Evolutionary conservation across 208 protist species (phyloP).

Genomic region (Leishmania tarentolae): DNA sequence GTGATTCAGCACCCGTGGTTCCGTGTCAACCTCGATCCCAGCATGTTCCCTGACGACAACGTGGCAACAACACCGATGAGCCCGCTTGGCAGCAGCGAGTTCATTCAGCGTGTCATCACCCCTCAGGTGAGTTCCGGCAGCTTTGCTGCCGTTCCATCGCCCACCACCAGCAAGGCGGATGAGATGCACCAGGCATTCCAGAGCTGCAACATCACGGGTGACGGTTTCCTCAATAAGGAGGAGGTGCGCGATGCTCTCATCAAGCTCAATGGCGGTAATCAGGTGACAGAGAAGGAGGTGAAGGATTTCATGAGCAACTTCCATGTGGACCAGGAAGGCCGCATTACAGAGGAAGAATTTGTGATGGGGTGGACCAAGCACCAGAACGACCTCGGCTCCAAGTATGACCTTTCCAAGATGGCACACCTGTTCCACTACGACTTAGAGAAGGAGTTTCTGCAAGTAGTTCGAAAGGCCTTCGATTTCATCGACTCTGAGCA

Average conservation of each 20-base stretch:
- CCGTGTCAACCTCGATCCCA: conserved; percentile 64
- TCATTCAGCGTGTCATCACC: conserved; percentile 69
- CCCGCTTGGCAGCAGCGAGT: conserved; percentile 43
- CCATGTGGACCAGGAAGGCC: conserved; percentile 61
- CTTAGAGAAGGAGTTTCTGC: conserved; percentile 82
- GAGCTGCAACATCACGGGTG: conserved; percentile 76
- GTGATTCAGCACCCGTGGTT: conserved; percentile 87
- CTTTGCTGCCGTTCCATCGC: conserved; percentile 29
- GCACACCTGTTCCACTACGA: conserved; percentile 84
- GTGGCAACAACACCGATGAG: conserved; percentile 34
- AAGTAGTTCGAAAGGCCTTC: conserved; percentile 77
- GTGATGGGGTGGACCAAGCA: conserved; percentile 80
- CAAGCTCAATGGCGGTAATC: conserved; percentile 75
- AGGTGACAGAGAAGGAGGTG: conserved; percentile 75
- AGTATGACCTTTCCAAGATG: conserved; percentile 80
- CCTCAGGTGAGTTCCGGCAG: conserved; percentile 36
- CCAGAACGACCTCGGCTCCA: conserved; percentile 78
- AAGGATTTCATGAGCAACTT: conserved; percentile 84
- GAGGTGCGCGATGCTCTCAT: conserved; percentile 91
- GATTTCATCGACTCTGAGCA: conserved; percentile 81
- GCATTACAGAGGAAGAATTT: conserved; percentile 90
- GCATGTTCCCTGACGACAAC: conserved; percentile 62
- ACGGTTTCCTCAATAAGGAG: conserved; percentile 73
- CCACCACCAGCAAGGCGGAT: conserved; percentile 40
- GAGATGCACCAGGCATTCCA: conserved; percentile 79